phyloP scores from a whole-genome alignment of 2,329 filamentous ascomycete genomes.

The Colletotrichum acutatum region DNA sequence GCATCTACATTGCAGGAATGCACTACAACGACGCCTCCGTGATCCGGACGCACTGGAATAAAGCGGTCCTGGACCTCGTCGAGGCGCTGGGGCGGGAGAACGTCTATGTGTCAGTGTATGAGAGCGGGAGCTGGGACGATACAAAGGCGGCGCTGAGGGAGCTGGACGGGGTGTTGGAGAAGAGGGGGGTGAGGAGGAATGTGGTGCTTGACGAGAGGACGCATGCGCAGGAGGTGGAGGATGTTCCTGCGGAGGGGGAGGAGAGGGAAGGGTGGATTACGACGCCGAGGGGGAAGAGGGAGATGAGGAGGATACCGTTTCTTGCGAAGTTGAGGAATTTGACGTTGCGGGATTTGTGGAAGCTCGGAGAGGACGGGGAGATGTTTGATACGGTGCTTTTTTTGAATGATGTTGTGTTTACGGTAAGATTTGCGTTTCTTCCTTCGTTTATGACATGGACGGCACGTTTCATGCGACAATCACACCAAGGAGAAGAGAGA shows the following conservation, averaged over 20 bases:
- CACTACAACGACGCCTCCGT: conserved; percentile 75
- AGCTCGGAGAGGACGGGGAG: conserved; percentile 60
- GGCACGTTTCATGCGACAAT: not conserved
- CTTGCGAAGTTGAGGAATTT: conserved; percentile 72
- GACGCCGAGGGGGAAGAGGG: conserved; percentile 63
- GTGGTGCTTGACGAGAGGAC: conserved; percentile 69
- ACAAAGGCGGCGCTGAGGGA: conserved; percentile 70
- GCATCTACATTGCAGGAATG: conserved; percentile 75
- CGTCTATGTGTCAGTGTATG: conserved; percentile 74
- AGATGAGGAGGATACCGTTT: conserved; percentile 75
- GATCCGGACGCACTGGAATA: conserved; percentile 71
- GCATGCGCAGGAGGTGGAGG: conserved; percentile 65
- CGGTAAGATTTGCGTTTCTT: conserved; percentile 49
- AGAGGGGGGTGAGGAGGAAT: conserved; percentile 61
- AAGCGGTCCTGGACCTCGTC: conserved; percentile 67
- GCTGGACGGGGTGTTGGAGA: conserved; percentile 65
- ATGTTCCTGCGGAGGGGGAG: conserved; percentile 20
- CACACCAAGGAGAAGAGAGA: not conserved
- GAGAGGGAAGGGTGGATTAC: conserved; percentile 70
- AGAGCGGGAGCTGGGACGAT: conserved; percentile 76
- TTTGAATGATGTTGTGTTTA: conserved; percentile 72
- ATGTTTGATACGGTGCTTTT: conserved; percentile 69
- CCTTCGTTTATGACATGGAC: not conserved
- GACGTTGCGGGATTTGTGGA: conserved; percentile 68
- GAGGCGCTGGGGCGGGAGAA: conserved; percentile 69